Evolutionary conservation across 2,329 filamentous ascomycete species (phyloP), one percentile per base, ranked within the genome.

Genomic region (Apiospora hydei): DNA sequence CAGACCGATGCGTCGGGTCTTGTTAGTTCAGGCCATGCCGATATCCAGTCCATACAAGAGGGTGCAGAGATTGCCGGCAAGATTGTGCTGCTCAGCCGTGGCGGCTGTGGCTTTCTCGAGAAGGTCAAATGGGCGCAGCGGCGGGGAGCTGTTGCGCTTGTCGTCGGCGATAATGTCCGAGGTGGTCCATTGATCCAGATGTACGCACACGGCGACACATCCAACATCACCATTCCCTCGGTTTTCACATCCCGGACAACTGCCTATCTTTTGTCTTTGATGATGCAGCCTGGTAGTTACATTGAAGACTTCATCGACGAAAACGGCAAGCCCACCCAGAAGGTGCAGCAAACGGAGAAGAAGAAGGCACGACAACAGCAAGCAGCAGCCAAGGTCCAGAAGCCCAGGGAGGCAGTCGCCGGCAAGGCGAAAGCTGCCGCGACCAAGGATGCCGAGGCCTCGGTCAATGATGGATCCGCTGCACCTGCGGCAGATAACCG

Each of bases 41-140:
- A 98, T 82, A 98, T 98, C 74, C 94, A 97, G 81, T 96, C 93
- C 1, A 86, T 98, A 73, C 95, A 98, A 82, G 94, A 98, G 83
- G 91, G 91, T 70, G 95, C 96, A 30, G 96, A 98, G 81, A 98
- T 99, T 75, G 88, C 92, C 44, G 96, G 96, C 76, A 98, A 98
- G 83, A 90, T 99, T 67, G 96, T 97, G 2, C 85, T 99, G 70
- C 86, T 99, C 71, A 97, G 94, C 81, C 91, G 96, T 71, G 96
- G 96, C 72, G 96, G 96, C 10, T 99, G 96, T 82, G 96, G 96
- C 6, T 99, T 99, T 81, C 83, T 98, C 73, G 96, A 98, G 80
- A 99, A 99, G 83, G 94, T 96, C 75, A 96, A 97, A 85, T 99
- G 96, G 96, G 94, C 93, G 16, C 96, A 99, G 81, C 89, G 95